Base-by-base conservation (phyloP, 768 basidiomycete genomes). In the Podaxis mareebaensis region DNA sequence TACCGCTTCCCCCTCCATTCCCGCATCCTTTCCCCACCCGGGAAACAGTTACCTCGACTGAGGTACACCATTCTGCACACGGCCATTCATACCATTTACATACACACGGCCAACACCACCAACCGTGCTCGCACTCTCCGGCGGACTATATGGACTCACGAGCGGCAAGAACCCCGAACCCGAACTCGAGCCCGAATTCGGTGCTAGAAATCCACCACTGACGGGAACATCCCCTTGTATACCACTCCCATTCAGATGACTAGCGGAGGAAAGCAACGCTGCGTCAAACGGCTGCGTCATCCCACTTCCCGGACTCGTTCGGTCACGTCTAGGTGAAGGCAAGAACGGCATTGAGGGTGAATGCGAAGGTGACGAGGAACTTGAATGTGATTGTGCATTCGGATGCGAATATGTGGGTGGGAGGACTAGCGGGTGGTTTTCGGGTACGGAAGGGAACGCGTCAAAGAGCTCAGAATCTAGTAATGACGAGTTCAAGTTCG, bases 371-470 rank as follows among this genome's bases (percentile, higher is more conserved):
- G 53, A 63, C 22, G 58, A 38, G 15, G 59, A 46, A 22, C 26
- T 20, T 7, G 22, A 17, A 38, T 26, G 46, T 40, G 60, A 36
- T 3, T 53, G 44, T 40, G 30, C 48, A 17, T 52, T 15, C 13
- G 33, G n/a, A 20, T 49, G 30, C 33, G 61, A 56, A 30, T 48
- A 20, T 53, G 64, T 22, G 60, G 53, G 64, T 22, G 60, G 53
- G 33, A 60, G 51, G 13, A 55, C 67, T 40, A 52, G 68, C 1
- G 83, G 82, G 4, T 79, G 72, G 17, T 77, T 78, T 53, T 81
- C 77, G 1, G 90, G 90, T 4, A 91, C 89, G 38, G 83, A 83
- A 24, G 91, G 91, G 73, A 92, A 91, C 6, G 88, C 83, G 63
- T 91, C 89, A 66, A 87, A 89, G 24, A 90, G 74, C 11, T 83